Percentiles rank a stretch among this genome's conserved stretches.
These are phyloP conservation scores for Aspergillus sclerotialis DNA, from an alignment of 2,329 filamentous ascomycete species.

Conservation along the genomic window DNA sequence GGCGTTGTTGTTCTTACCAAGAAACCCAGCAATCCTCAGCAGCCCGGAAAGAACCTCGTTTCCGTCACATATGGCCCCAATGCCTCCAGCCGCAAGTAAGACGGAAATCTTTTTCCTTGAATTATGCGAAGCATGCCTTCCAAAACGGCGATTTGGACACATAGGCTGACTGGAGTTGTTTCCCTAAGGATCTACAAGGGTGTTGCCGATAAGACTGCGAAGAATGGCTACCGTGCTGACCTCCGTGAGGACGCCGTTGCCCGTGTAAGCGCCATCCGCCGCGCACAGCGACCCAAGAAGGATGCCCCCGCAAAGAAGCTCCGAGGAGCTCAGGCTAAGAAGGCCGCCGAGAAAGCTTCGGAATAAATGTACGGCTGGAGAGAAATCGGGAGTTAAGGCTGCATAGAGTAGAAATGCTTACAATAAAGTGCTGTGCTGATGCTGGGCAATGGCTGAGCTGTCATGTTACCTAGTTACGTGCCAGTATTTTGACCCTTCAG, in stretches of 20 bases:
- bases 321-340: conserved; percentile 70
- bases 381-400: conserved; percentile 1
- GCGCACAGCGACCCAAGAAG: conserved; percentile 73
- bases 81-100: conserved; percentile 75
- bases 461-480: too few relatives aligned
- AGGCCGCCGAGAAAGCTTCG: conserved; percentile 47
- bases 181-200: conserved; percentile 71
- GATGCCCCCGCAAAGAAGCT: conserved; percentile 64
- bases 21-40: conserved; percentile 64
- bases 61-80: conserved; percentile 63
- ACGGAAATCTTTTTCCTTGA: conserved; percentile 1
- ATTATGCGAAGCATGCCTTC: too few relatives aligned
- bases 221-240: conserved; percentile 77
- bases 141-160: neutral
- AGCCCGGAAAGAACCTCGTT: conserved; percentile 62
- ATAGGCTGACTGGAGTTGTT: conserved; percentile 12
- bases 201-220: conserved; percentile 74
- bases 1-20: conserved; percentile 78
- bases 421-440: conserved; percentile 12
- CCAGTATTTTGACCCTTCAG: too few relatives aligned
- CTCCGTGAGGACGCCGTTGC: conserved; percentile 72
- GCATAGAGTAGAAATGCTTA: conserved; percentile 7
- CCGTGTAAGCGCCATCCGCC: conserved; percentile 78
- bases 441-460: conserved; percentile 19
- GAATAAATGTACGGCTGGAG: conserved; percentile 21